Evolutionary conservation across 345 rosid species (phyloP), one percentile per base, ranked within the genome.

Genomic region (Isatis tinctoria): DNA sequence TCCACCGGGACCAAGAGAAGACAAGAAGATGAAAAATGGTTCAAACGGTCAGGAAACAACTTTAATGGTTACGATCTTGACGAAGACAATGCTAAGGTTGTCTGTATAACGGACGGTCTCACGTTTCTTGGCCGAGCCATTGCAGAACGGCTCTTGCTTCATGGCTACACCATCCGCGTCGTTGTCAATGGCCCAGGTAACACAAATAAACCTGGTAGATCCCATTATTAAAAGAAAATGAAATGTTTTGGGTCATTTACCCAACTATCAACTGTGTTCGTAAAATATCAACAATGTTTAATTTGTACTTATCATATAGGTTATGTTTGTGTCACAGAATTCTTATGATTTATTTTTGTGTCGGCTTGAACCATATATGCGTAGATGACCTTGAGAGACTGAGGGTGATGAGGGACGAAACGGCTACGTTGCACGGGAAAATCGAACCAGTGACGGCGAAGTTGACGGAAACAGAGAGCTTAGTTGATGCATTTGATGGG

Each of bases 31-130:
- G 61, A 52, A 22, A 41, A 62, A 62, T 22, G 67, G 51, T 62
- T 62, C 52, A 8, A 43, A 24, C 22, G 67, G 2, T 62, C 35
- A n/a, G 49, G 10, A 14, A 4, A 27, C n/a, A 14, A 0, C 8
- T 1, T 40, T 14, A 11, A 26, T 61, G 35, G 7, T 13, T 41
- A 62, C 37, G 36, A 41, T 41, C 18, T 14, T 16, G 27, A 57
- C 11, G 67, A 61, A 61, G 51, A 41, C 3, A 61, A 39, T 61
- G 45, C 47, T 48, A 69, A 69, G 32, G 16, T 56, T 26, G 91
- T 86, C 14, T 86, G 89, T 53, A 82, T 88, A 62, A 88, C 90
- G 2, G 84, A 87, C 35, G 91, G 91, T 16, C 82, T 82, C 53
- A 82, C 93, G 22, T 86, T 79, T 79, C 16, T 86, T 0, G 89